Percentiles rank a stretch among this genome's conserved stretches.
Conservation (phyloP, 1,139 yeast genomes). For the Pichia sp. region DNA sequence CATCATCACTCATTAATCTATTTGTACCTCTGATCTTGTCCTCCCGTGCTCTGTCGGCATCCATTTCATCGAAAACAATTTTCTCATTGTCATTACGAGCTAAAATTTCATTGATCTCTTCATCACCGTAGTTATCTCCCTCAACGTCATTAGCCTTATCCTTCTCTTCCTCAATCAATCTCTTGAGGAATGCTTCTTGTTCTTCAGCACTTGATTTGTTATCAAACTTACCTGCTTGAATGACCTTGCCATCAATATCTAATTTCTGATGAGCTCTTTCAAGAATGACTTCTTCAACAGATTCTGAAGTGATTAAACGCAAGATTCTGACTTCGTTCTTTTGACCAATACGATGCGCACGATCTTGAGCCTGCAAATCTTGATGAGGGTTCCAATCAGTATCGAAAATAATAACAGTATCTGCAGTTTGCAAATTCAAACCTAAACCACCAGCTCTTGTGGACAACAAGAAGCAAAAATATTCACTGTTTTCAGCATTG, state of each 20-base stretch:
- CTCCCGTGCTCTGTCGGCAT: conserved; percentile 48
- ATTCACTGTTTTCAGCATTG: conserved; percentile 69
- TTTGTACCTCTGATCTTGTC: conserved; percentile 26
- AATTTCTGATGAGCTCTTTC: conserved; percentile 80
- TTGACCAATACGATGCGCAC: conserved; percentile 89
- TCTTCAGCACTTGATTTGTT: conserved; percentile 79
- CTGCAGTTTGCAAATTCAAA: conserved; percentile 80
- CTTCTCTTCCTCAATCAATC: conserved; percentile 68
- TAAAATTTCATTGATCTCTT: conserved; percentile 67
- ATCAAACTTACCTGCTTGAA: conserved; percentile 84
- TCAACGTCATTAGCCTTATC: conserved; percentile 47
- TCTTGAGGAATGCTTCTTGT: conserved; percentile 71
- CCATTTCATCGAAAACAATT: conserved; percentile 50
- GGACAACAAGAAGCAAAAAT: conserved; percentile 71
- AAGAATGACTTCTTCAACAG: conserved; percentile 77
- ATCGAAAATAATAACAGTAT: conserved; percentile 81
- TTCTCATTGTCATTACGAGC: conserved; percentile 65
- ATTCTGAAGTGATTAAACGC: conserved; percentile 73
- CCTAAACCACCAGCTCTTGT: conserved; percentile 93
- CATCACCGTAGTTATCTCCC: conserved; percentile 60
- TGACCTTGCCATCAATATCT: conserved; percentile 84
- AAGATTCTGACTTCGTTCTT: conserved; percentile 80
- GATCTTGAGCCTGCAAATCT: conserved; percentile 86
- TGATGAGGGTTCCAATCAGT: conserved; percentile 94
- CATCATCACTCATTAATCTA: conserved; percentile 56